These are phyloP conservation scores for Phytophthora idaei DNA, from an alignment of 352 stramenopile species.

Conservation along the genomic window DNA sequence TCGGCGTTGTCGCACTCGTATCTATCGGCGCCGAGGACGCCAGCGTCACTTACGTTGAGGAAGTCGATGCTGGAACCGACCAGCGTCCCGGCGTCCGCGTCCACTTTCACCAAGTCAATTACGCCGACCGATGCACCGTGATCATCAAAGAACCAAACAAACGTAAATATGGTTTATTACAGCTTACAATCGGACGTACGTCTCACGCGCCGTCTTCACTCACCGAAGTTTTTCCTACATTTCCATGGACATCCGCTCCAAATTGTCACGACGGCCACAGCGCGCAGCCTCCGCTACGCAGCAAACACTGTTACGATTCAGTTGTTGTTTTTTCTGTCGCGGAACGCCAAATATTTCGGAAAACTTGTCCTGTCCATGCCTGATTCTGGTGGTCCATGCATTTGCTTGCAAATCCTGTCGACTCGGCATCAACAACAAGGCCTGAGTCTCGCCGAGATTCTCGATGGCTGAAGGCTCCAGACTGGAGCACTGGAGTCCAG, in stretches of 20 bases:
- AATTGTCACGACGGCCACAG: too few species aligned
- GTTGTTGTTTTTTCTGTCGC: not conserved
- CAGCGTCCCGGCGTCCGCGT: slow-evolving; percentile 1
- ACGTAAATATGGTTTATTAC: slow-evolving; percentile 22
- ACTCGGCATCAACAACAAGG: not conserved
- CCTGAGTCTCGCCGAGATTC: not conserved
- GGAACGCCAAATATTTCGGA: slow-evolving; percentile 3
- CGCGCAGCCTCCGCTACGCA: too few species aligned
- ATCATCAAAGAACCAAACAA: slow-evolving; percentile 1
- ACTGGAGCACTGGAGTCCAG: too few species aligned
- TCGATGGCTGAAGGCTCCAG: slow-evolving; percentile 7
- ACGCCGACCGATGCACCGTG: slow-evolving; percentile 8
- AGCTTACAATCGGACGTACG: not conserved
- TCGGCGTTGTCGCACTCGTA: slow-evolving; percentile 26
- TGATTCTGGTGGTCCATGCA: slow-evolving; percentile 33
- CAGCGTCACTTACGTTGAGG: slow-evolving; percentile 28
- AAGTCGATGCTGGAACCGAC: slow-evolving; percentile 26
- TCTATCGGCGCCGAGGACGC: slow-evolving; percentile 24
- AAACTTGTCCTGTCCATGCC: slow-evolving; percentile 4
- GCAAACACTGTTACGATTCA: too few species aligned
- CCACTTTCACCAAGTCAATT: slow-evolving; percentile 20
- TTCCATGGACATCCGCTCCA: too few species aligned
- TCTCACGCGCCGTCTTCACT: too few species aligned
- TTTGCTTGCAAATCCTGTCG: slow-evolving; percentile 24
- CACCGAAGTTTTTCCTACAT: too few species aligned